phyloP scores from a whole-genome alignment of 2,329 filamentous ascomycete genomes.

The Venturia pyrina region DNA sequence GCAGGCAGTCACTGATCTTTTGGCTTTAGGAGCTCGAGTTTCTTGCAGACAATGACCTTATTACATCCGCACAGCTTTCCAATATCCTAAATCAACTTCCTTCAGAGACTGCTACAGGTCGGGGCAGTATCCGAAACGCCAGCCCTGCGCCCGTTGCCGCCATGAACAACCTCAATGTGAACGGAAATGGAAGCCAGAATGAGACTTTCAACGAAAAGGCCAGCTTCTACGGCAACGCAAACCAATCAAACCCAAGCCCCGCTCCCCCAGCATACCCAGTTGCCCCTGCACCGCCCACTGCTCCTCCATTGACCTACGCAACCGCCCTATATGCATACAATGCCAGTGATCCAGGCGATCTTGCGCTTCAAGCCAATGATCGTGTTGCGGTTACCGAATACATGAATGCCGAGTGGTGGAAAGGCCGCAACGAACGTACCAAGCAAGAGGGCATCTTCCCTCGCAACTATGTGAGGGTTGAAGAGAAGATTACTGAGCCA shows the following conservation, averaged over 20 bases:
- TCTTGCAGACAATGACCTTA: constrained; percentile 71
- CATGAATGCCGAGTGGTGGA: constrained; percentile 97
- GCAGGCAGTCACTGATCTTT: constrained; percentile 11
- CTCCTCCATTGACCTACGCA: constrained; percentile 56
- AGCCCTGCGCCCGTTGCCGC: constrained; percentile 21
- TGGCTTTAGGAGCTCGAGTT: constrained; percentile 70
- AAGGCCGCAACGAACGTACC: constrained; percentile 75
- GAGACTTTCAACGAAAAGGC: constrained; percentile 24
- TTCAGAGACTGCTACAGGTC: constrained; percentile 46
- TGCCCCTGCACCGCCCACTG: constrained; percentile 39
- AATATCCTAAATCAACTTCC: constrained; percentile 67
- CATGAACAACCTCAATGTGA: constrained; percentile 24
- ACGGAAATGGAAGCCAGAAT: background rate
- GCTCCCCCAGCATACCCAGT: constrained; percentile 46
- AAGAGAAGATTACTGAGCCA: constrained; percentile 44
- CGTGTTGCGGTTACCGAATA: constrained; percentile 73
- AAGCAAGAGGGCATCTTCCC: constrained; percentile 89
- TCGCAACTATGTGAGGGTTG: constrained; percentile 71
- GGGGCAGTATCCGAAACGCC: constrained; percentile 21
- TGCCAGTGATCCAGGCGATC: constrained; percentile 70
- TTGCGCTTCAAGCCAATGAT: constrained; percentile 73
- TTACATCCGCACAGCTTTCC: constrained; percentile 65
- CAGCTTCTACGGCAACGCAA: constrained; percentile 29
- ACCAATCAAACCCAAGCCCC: constrained; percentile 27
- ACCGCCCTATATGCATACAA: constrained; percentile 77